These are phyloP conservation scores for Eutrema yunnanense DNA, from an alignment of 345 rosid species.

Conservation along the genomic window DNA sequence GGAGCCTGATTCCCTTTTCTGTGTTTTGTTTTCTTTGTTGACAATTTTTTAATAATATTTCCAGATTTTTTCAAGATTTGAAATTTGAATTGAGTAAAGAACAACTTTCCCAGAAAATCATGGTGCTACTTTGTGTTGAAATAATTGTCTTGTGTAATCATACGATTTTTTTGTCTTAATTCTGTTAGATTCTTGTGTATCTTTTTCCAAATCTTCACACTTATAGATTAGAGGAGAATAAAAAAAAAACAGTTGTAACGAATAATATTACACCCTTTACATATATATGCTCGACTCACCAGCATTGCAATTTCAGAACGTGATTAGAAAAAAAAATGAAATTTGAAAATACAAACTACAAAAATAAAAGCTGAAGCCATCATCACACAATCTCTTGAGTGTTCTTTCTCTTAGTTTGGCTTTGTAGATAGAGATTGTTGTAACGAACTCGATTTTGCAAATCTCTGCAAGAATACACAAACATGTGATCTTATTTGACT, in stretches of 20 bases:
- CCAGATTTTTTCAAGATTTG: not conserved
- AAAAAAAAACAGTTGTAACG: too few relatives aligned
- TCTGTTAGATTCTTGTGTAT: constrained; percentile 21
- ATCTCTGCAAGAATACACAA: not conserved
- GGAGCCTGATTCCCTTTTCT: constrained; percentile 29
- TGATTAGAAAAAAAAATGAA: not conserved
- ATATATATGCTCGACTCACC: not conserved
- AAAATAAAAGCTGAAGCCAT: not conserved
- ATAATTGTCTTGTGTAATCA: constrained; percentile 5
- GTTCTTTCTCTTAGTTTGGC: not conserved
- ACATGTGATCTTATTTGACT: not conserved
- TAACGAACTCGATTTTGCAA: constrained; percentile 18
- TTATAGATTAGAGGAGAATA: not conserved
- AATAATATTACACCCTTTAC: too few relatives aligned
- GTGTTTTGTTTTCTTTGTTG: constrained; percentile 6
- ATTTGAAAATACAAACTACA: not conserved
- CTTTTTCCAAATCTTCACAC: not conserved
- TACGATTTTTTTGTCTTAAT: constrained; percentile 2
- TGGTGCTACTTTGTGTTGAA: constrained; percentile 17
- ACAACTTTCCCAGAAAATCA: constrained; percentile 24
- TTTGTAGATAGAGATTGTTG: constrained; percentile 33
- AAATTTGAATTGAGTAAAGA: constrained; percentile 14
- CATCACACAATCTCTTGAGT: not conserved
- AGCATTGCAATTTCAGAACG: not conserved
- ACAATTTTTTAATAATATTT: not conserved